Evolutionary conservation across 2,329 filamentous ascomycete species (phyloP).

Genomic region (Ciborinia camelliae): DNA sequence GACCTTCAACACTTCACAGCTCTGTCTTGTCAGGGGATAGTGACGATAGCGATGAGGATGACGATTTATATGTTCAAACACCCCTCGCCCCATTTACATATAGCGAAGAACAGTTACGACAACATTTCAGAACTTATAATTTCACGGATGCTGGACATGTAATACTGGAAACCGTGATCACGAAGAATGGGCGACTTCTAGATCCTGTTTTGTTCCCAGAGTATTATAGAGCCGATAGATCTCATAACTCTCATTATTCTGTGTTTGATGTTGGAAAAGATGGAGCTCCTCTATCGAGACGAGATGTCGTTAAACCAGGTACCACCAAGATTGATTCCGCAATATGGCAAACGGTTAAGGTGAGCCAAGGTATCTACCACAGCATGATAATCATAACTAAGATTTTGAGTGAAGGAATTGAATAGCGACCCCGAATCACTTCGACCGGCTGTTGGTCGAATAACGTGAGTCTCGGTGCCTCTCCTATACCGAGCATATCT

Average conservation of each 20-base stretch:
- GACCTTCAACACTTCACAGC: constrained; percentile 23
- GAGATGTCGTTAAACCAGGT: constrained; percentile 25
- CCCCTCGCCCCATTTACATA: constrained; percentile 41
- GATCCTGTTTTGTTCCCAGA: constrained; percentile 27
- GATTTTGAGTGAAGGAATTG: constrained; percentile 25
- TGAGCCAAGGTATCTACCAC: constrained; percentile 14
- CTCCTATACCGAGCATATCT: not conserved
- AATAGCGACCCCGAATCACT: constrained; percentile 26
- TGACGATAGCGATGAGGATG: constrained; percentile 40
- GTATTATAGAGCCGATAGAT: constrained; percentile 26
- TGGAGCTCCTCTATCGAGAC: constrained; percentile 30
- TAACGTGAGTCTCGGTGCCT: constrained; percentile 22
- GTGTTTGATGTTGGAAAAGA: constrained; percentile 32
- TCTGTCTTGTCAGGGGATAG: constrained; percentile 37
- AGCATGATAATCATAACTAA: not conserved
- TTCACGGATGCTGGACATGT: constrained; percentile 43
- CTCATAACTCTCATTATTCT: constrained; percentile 32
- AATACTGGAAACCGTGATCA: constrained; percentile 39
- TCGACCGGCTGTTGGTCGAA: constrained; percentile 28
- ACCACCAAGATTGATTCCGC: constrained; percentile 29
- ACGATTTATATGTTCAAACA: constrained; percentile 41
- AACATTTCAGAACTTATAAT: constrained; percentile 44
- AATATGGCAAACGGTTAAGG: constrained; percentile 31
- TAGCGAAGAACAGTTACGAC: constrained; percentile 44
- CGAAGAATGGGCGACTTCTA: constrained; percentile 23